These are phyloP conservation scores for Phytophthora pluvialis DNA, from an alignment of 352 stramenopile genomes.

Conservation along the genomic window DNA sequence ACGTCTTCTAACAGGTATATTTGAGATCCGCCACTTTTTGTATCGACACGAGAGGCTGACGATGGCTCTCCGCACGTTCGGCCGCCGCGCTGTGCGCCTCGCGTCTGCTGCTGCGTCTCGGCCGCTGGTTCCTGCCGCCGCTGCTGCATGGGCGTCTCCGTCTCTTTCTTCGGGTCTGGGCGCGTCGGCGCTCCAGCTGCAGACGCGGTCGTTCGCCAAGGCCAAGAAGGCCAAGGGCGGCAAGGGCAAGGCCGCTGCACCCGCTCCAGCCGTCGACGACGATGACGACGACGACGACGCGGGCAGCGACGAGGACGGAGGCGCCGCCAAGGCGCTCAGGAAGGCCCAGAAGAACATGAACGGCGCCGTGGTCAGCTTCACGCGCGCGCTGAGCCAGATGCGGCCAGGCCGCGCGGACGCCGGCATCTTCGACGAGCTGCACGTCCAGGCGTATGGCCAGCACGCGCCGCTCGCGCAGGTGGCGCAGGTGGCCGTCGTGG, in stretches of 20 bases:
- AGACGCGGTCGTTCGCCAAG: constrained; percentile 70
- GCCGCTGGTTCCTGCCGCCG: constrained; percentile 8
- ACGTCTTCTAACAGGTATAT: background rate
- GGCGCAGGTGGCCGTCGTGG: constrained; percentile 74
- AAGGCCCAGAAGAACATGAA: constrained; percentile 86
- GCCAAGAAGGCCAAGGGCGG: constrained; percentile 65
- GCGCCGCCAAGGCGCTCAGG: constrained; percentile 43
- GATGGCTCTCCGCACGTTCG: constrained; percentile 44
- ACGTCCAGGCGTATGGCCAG: constrained; percentile 83
- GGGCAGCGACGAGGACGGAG: constrained; percentile 36
- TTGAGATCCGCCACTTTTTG: constrained; percentile 7
- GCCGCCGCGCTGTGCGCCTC: constrained; percentile 27
- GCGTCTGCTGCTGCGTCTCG: constrained; percentile 22
- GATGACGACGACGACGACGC: constrained; percentile 21
- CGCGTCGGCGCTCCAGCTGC: constrained; percentile 13
- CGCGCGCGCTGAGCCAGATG: constrained; percentile 76
- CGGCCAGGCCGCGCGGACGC: constrained; percentile 79
- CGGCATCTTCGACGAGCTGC: constrained; percentile 83
- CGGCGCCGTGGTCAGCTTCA: constrained; percentile 81
- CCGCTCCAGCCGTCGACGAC: constrained; percentile 12
- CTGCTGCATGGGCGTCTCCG: constrained; percentile 14
- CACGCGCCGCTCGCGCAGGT: constrained; percentile 80
- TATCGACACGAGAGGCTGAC: constrained; percentile 21
- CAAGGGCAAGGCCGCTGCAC: constrained; percentile 33
- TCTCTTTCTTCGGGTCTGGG: constrained; percentile 6